A percentile compares a stretch with the other conserved stretches of the same genome.
These are phyloP conservation scores for Penicillium sp. DNA, from an alignment of 2,329 filamentous ascomycete species.

Conservation along the genomic window DNA sequence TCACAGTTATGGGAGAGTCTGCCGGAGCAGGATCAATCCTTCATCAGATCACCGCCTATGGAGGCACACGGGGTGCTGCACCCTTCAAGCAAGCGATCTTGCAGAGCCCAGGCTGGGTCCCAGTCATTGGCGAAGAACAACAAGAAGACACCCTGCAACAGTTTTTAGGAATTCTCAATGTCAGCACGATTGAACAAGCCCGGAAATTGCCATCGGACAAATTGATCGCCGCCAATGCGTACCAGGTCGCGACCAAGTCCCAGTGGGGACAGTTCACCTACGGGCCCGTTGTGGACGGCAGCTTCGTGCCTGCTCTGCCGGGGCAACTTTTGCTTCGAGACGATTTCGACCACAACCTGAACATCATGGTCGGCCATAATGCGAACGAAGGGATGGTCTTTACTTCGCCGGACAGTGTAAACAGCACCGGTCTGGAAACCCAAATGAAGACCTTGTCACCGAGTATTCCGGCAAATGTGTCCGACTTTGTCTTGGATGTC, in stretches of 20 bases:
- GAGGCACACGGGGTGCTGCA: slow-evolving; percentile 41
- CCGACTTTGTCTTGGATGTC: slow-evolving; percentile 46
- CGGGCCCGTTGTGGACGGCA: slow-evolving; percentile 50
- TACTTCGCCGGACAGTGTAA: slow-evolving; percentile 33
- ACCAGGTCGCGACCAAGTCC: slow-evolving; percentile 37
- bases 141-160: slow-evolving; percentile 41
- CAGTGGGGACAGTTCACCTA: slow-evolving; percentile 46
- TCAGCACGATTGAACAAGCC: slow-evolving; percentile 45
- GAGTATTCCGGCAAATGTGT: slow-evolving; percentile 20
- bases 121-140: slow-evolving; percentile 30
- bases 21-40: slow-evolving; percentile 55
- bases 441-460: slow-evolving; percentile 25
- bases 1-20: slow-evolving; percentile 47
- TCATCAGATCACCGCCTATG: slow-evolving; percentile 56
- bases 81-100: slow-evolving; percentile 42
- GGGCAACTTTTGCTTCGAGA: slow-evolving; percentile 46
- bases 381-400: slow-evolving; percentile 44
- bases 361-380: slow-evolving; percentile 48
- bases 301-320: slow-evolving; percentile 49
- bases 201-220: slow-evolving; percentile 39
- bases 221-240: slow-evolving; percentile 45
- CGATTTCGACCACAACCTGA: slow-evolving; percentile 45
- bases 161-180: slow-evolving; percentile 44
- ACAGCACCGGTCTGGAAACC: slow-evolving; percentile 20
- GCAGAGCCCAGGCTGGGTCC: slow-evolving; percentile 44